phyloP scores from a whole-genome alignment of 768 basidiomycete species.

The Leucocoprinus birnbaumii region DNA sequence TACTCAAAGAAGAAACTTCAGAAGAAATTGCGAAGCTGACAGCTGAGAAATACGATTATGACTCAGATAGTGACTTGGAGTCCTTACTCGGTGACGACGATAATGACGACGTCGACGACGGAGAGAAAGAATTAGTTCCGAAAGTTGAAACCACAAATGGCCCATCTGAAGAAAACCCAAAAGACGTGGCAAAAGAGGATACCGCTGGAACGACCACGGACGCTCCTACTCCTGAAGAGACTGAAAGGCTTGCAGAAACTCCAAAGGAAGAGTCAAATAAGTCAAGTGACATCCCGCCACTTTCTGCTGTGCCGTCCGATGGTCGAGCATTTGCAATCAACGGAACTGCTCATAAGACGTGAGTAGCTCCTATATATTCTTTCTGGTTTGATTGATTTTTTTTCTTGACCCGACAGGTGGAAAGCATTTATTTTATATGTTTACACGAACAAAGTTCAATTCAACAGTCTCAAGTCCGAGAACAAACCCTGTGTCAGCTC shows the following conservation, averaged over 20 bases:
- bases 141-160: neutral
- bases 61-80: constrained; percentile 13
- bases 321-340: constrained; percentile 10
- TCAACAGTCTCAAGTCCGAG: constrained; percentile 1
- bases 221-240: neutral
- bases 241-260: neutral
- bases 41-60: constrained; percentile 8
- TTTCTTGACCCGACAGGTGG: neutral
- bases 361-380: neutral
- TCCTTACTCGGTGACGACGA: neutral
- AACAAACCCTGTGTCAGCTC: neutral
- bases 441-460: neutral
- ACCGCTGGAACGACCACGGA: neutral
- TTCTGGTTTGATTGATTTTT: neutral
- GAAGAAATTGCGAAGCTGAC: constrained; percentile 8
- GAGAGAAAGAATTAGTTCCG: neutral
- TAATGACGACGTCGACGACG: neutral
- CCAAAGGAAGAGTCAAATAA: neutral
- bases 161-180: neutral
- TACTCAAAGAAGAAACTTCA: neutral
- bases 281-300: too few species aligned
- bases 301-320: neutral
- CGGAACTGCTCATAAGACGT: constrained; percentile 1
- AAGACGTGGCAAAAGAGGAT: neutral
- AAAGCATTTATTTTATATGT: constrained; percentile 7